Conservation (phyloP, 768 basidiomycete genomes). For the Phanerochaete sordida region DNA sequence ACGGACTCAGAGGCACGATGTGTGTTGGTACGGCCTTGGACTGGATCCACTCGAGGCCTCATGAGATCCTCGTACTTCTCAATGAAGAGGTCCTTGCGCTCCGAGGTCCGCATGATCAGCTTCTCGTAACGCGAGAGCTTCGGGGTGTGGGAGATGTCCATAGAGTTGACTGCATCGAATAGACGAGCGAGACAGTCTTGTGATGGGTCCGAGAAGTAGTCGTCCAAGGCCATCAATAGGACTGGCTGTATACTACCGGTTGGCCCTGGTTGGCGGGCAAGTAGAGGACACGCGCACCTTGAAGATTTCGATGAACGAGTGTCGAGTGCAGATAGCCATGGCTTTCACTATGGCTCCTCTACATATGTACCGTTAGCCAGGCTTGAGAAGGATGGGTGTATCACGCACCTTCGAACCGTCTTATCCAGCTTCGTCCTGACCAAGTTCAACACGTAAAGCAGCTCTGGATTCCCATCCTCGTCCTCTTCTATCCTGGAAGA, state of each 20-base stretch:
- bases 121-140: conserved; percentile 78
- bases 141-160: conserved; percentile 82
- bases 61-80: conserved; percentile 64
- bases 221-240: conserved; percentile 89
- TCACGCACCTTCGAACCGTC: conserved; percentile 63
- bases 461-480: conserved; percentile 34
- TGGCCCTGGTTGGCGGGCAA: background rate
- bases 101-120: conserved; percentile 83
- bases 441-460: conserved; percentile 86
- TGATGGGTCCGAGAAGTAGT: conserved; percentile 88
- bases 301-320: conserved; percentile 95
- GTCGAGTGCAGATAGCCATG: conserved; percentile 88
- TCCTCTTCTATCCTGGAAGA: conserved; percentile 20
- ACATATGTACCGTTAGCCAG: conserved; percentile 1
- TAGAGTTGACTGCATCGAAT: conserved; percentile 90
- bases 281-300: conserved; percentile 49
- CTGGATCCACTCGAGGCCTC: conserved; percentile 15
- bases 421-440: conserved; percentile 92
- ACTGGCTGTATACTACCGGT: conserved; percentile 58
- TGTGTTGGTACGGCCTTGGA: conserved; percentile 4
- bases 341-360: conserved; percentile 95
- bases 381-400: background rate
- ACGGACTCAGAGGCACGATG: conserved; percentile 21
- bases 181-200: conserved; percentile 87
- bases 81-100: conserved; percentile 87